Base-by-base conservation (phyloP, 2,329 filamentous ascomycete species). In the Albifimbria verrucaria region DNA sequence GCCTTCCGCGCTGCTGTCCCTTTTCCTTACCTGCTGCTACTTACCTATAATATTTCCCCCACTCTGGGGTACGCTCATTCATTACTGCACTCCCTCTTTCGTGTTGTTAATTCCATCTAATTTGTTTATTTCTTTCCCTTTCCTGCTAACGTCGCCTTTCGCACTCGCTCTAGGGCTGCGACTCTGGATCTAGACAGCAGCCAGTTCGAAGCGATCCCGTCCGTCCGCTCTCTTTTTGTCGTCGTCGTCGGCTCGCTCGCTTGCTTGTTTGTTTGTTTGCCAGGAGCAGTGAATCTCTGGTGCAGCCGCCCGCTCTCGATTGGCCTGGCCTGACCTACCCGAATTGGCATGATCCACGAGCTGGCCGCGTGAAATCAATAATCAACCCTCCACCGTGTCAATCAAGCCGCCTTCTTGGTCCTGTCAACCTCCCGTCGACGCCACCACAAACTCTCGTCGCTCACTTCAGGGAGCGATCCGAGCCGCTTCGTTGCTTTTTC, bases 1-100 rank as follows among this genome's bases (percentile, higher is more conserved):
- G 46, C 25, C n/a, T 48, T 48, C 46, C 46, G 15, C 46, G 46
- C 46, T 48, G 46, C 46, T 48, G 32, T 39, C 32, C 12, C 18
- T 26, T 48, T 48, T 36, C 17, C 43, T 45, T 24, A 17, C 18
- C 7, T 4, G 15, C 32, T 4, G 12, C 32, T 39, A 3, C 41
- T 17, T 18, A 10, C 41, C 11, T 12, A 21, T 43, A 17, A 9
- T 43, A 15, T 25, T 24, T 47, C 23, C 21, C 25, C 20, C 25
- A 10, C 18, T 7, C 18, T 21, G 17, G 44, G 44, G 17, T 12
- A 18, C 22, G 17, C 23, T 18, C 21, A 3, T 26, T 47, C 21
- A 47, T 23, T n/a, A n/a, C n/a, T n/a, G 25, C 44, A 22, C 42
- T 44, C 18, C 42, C 7, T 44, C 18, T 23, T 18, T 21, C 9